phyloP scores from a whole-genome alignment of 1,284 basidiomycete genomes.

The Melampsora americana region DNA sequence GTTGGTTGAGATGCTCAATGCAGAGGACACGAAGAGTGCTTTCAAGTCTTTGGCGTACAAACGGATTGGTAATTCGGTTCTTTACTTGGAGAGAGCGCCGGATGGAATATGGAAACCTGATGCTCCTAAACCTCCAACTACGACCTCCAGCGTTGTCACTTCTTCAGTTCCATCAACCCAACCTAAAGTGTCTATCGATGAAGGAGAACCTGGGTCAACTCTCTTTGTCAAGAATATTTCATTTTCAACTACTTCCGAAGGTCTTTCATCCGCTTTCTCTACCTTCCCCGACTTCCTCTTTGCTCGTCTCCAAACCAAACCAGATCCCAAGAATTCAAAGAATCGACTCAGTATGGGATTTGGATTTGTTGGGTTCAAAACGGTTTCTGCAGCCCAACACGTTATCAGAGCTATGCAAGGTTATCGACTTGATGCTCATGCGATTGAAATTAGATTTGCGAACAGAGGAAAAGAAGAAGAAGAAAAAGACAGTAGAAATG shows the following conservation, averaged over 20 bases:
- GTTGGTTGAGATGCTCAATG: conserved; percentile 76
- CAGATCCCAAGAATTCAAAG: conserved; percentile 69
- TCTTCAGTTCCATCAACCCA: background rate
- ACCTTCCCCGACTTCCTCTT: conserved; percentile 78
- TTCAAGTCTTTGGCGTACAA: conserved; percentile 82
- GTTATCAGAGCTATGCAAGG: conserved; percentile 78
- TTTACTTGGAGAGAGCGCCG: conserved; percentile 92
- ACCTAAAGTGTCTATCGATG: conserved; percentile 50
- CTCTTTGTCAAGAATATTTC: conserved; percentile 92
- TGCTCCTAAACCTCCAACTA: conserved; percentile 6
- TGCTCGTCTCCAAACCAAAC: conserved; percentile 85
- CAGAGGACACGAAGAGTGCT: conserved; percentile 68
- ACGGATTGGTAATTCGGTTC: conserved; percentile 78
- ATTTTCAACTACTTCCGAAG: conserved; percentile 78
- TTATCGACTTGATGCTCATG: conserved; percentile 81
- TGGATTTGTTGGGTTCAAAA: conserved; percentile 89
- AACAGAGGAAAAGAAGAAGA: conserved; percentile 68
- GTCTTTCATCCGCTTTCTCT: conserved; percentile 69
- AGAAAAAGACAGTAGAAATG: conserved; percentile 54
- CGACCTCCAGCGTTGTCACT: background rate
- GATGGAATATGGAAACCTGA: conserved; percentile 63
- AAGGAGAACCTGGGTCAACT: conserved; percentile 69
- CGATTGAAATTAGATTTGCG: conserved; percentile 78
- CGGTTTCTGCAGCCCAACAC: conserved; percentile 67
- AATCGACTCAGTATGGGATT: conserved; percentile 80